Base-by-base conservation (phyloP, 495 filamentous ascomycete species). In the Penicillium atrosanguineum region DNA sequence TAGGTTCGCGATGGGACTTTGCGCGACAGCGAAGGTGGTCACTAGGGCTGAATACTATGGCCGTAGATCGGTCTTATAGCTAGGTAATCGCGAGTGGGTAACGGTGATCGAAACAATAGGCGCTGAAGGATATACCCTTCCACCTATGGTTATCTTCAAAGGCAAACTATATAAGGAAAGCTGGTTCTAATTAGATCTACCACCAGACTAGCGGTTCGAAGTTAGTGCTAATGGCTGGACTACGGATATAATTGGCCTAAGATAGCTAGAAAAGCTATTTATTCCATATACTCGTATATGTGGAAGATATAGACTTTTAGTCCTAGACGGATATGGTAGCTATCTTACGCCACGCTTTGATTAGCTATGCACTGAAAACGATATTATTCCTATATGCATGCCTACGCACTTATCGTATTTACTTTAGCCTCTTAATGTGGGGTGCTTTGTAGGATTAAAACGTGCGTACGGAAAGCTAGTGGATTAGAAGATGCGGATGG, bases 351-450 rank as follows among this genome's bases (percentile, higher is more conserved):
- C 50, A 19, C 51, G 59, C 49, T 66, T 65, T 31, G 49, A 60
- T n/a, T 36, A 53, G 20, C 58, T 63, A 29, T 61, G 44, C 20
- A 16, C 39, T n/a, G 44, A 60, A 15, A 39, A 59, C 15, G 50
- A 62, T 36, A 64, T 68, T 50, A 48, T 61, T 3, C 36, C 56
- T 4, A 42, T 66, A 15, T 67, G 55, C 41, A 56, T 69, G 19
- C 55, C 64, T 12, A 12, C 59, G n/a, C 57, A 68, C 52, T 59
- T 51, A 15, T 65, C 67, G n/a, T 50, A 70, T 39, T 21, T 57
- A 9, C 53, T 67, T 18, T 62, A 70, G 44, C 67, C 64, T 15
- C 60, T 70, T 28, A 62, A 66, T 57, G 53, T 70, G 6, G 50
- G n/a, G n/a, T n/a, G n/a, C n/a, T n/a, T n/a, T n/a, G n/a, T n/a